phyloP scores from a whole-genome alignment of 176 grass and related monocot species.

The Miscanthus lutarioriparius region DNA sequence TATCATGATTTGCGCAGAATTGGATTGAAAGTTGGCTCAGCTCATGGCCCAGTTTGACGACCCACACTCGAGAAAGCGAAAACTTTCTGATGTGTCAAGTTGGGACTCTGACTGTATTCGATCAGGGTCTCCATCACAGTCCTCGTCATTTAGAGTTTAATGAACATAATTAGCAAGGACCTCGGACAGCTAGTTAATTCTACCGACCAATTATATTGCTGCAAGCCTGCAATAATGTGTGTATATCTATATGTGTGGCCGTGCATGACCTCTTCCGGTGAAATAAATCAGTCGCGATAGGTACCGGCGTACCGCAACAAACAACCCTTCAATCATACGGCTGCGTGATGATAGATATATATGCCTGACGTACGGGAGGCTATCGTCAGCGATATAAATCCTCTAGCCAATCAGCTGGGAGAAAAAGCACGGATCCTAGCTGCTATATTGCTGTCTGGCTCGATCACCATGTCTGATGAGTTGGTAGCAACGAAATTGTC shows the following conservation, averaged over 20 bases:
- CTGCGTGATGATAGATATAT: background rate
- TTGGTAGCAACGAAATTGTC: background rate
- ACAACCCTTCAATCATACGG: slow-evolving; percentile 6
- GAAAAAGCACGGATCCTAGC: background rate
- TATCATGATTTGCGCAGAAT: slow-evolving; percentile 50
- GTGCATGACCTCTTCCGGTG: background rate
- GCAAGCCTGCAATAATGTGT: background rate
- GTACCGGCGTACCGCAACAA: background rate
- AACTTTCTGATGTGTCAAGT: slow-evolving; percentile 19
- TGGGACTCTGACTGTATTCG: background rate
- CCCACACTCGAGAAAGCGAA: slow-evolving; percentile 11
- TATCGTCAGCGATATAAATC: background rate
- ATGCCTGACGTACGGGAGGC: background rate
- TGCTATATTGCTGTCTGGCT: background rate
- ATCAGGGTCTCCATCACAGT: slow-evolving; percentile 15
- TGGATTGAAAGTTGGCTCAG: slow-evolving; percentile 40
- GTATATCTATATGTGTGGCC: background rate
- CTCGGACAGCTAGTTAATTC: background rate
- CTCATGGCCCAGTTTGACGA: slow-evolving; percentile 45
- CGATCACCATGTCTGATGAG: background rate
- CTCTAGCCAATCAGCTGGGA: background rate
- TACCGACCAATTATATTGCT: background rate
- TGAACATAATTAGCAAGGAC: background rate
- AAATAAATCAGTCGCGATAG: background rate
- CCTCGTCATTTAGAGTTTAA: background rate